phyloP scores from a whole-genome alignment of 176 grass and related monocot species.

The Lolium rigidum region DNA sequence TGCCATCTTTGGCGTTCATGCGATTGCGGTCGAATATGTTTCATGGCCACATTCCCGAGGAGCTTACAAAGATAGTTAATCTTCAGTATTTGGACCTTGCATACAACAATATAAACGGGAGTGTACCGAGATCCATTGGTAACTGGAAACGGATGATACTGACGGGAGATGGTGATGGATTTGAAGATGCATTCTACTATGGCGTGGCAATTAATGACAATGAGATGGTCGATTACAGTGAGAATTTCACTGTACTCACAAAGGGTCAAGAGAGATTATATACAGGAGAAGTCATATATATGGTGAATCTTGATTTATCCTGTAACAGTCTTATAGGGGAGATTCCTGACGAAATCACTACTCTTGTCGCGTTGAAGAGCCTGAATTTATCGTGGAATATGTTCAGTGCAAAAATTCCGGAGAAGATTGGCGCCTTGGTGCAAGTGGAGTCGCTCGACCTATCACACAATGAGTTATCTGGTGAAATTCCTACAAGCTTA shows the following conservation, averaged over 20 bases:
- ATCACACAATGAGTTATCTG: not conserved
- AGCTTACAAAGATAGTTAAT: not conserved
- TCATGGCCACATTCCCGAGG: conserved; percentile 20
- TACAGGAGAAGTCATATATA: not conserved
- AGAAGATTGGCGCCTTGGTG: not conserved
- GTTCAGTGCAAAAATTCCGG: not conserved
- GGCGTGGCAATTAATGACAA: too few species aligned
- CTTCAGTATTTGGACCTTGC: conserved; percentile 29
- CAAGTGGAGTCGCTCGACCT: conserved; percentile 25
- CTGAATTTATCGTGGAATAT: conserved; percentile 24
- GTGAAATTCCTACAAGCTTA: not conserved
- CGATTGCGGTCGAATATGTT: conserved; percentile 39
- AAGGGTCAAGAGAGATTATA: conserved; percentile 29
- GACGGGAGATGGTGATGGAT: too few species aligned
- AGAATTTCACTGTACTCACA: not conserved
- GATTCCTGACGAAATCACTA: not conserved
- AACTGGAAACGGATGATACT: not conserved
- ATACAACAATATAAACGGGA: conserved; percentile 24
- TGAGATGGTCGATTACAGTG: not conserved
- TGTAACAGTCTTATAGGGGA: conserved; percentile 29
- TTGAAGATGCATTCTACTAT: too few species aligned
- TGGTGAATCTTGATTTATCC: conserved; percentile 39
- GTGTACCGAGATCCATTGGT: not conserved
- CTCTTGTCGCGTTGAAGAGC: not conserved
- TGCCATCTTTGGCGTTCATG: too few species aligned